These are phyloP conservation scores for Stemphylium vesicarium DNA, from an alignment of 2,329 filamentous ascomycete genomes.

Conservation along the genomic window DNA sequence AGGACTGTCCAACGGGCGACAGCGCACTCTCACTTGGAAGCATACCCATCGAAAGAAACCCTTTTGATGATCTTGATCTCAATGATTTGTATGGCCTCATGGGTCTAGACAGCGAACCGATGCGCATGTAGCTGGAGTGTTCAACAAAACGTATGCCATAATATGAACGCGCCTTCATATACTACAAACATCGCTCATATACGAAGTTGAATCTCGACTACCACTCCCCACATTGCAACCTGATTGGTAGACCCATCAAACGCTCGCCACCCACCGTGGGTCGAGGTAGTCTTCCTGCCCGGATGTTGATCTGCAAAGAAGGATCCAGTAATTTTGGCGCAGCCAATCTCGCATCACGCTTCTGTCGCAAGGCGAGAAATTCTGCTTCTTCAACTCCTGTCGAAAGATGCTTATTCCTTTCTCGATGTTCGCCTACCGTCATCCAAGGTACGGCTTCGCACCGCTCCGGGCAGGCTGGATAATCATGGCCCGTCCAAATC, in stretches of 20 bases:
- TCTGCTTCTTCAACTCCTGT: conserved; percentile 32
- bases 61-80: conserved; percentile 13
- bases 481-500: conserved; percentile 48
- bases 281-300: conserved; percentile 45
- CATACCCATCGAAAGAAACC: conserved; percentile 1
- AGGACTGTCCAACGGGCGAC: not conserved
- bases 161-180: too few relatives aligned
- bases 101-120: conserved; percentile 10
- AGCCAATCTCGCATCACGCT: conserved; percentile 39
- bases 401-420: conserved; percentile 46
- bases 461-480: conserved; percentile 31
- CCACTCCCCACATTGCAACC: not conserved
- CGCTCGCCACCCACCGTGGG: conserved; percentile 5
- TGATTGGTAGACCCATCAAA: conserved; percentile 13
- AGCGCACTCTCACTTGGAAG: not conserved
- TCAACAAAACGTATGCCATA: too few relatives aligned
- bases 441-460: conserved; percentile 35
- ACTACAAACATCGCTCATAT: too few relatives aligned
- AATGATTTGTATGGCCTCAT: conserved; percentile 19
- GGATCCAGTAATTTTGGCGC: conserved; percentile 48
- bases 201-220: not conserved
- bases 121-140: not conserved
- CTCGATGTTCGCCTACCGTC: conserved; percentile 46
- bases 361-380: conserved; percentile 42
- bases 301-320: conserved; percentile 50